Evolutionary conservation across 192 early-diverging fungal species (phyloP).

Genomic region (Entophlyctis helioformis): DNA sequence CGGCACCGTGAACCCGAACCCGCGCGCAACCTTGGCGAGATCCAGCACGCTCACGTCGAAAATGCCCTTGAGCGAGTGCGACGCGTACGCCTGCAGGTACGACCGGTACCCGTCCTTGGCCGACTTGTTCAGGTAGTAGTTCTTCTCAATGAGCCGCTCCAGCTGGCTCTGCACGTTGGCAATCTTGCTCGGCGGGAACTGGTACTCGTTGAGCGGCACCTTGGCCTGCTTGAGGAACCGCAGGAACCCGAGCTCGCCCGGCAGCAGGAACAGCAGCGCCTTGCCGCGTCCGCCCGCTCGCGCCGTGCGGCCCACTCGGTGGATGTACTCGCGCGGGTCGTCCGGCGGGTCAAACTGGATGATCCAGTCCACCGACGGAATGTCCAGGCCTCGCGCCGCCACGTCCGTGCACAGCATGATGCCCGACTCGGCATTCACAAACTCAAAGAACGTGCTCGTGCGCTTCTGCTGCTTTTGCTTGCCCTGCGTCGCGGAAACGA

Average conservation of each 20-base stretch:
- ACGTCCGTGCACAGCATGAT: conserved; percentile 96
- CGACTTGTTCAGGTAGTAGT: conserved; percentile 94
- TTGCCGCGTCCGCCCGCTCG: conserved; percentile 80
- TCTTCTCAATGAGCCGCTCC: conserved; percentile 94
- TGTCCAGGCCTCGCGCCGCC: conserved; percentile 94
- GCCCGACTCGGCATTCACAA: conserved; percentile 85
- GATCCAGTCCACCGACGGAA: conserved; percentile 98
- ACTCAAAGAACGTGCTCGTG: conserved; percentile 98
- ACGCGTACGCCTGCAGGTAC: conserved; percentile 91
- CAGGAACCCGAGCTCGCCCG: conserved; percentile 89
- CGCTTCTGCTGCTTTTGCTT: conserved; percentile 97
- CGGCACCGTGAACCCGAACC: conserved; percentile 93
- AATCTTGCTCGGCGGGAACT: conserved; percentile 89
- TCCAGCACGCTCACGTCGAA: conserved; percentile 89
- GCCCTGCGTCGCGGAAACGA: conserved; percentile 41
- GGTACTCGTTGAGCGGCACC: conserved; percentile 97
- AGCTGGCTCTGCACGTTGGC: conserved; percentile 95
- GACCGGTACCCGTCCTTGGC: conserved; percentile 94
- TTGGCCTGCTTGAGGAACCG: conserved; percentile 96
- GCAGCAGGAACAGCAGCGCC: conserved; percentile 90
- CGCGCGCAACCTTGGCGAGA: conserved; percentile 78
- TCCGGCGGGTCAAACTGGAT: conserved; percentile 99
- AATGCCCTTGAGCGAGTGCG: conserved; percentile 89
- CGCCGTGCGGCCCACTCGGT: conserved; percentile 73
- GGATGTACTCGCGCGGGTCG: conserved; percentile 74